Evolutionary conservation across 768 basidiomycete species (phyloP).

Genomic region (Infundibulicybe gibba): DNA sequence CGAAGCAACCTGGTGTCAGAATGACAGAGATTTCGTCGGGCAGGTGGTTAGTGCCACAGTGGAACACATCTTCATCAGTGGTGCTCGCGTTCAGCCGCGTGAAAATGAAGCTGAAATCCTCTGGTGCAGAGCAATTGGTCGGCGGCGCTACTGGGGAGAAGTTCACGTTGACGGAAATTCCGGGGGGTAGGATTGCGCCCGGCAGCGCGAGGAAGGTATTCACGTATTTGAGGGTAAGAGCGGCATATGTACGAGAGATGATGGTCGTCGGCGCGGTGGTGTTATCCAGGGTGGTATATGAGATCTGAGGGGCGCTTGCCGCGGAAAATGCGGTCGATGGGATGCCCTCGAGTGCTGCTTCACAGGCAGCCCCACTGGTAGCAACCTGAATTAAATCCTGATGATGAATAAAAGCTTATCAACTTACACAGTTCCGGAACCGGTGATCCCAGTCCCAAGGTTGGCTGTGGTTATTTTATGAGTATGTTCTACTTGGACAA

Average conservation of each 20-base stretch:
- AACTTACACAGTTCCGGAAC: too few species aligned
- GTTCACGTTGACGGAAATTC: constrained; percentile 31
- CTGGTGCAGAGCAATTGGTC: constrained; percentile 17
- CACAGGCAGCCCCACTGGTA: too few species aligned
- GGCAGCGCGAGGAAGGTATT: constrained; percentile 14
- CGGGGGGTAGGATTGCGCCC: constrained; percentile 23
- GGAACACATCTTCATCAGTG: constrained; percentile 20
- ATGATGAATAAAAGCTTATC: too few species aligned
- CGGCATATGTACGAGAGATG: constrained; percentile 11
- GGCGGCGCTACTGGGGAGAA: constrained; percentile 16
- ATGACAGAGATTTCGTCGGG: constrained; percentile 23
- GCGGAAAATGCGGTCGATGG: background rate
- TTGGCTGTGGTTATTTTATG: background rate
- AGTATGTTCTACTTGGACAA: background rate
- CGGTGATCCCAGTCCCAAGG: background rate
- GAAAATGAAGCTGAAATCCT: constrained; percentile 25
- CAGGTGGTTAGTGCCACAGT: constrained; percentile 26
- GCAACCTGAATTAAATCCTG: too few species aligned
- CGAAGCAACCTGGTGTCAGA: constrained; percentile 18
- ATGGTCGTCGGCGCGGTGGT: constrained; percentile 5
- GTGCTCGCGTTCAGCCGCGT: constrained; percentile 21
- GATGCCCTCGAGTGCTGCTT: too few species aligned
- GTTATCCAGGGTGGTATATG: constrained; percentile 15
- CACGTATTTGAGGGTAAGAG: constrained; percentile 12
- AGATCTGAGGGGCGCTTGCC: constrained; percentile 10